Conservation (phyloP, 176 grass and related monocot species). For the Microstegium vimineum region DNA sequence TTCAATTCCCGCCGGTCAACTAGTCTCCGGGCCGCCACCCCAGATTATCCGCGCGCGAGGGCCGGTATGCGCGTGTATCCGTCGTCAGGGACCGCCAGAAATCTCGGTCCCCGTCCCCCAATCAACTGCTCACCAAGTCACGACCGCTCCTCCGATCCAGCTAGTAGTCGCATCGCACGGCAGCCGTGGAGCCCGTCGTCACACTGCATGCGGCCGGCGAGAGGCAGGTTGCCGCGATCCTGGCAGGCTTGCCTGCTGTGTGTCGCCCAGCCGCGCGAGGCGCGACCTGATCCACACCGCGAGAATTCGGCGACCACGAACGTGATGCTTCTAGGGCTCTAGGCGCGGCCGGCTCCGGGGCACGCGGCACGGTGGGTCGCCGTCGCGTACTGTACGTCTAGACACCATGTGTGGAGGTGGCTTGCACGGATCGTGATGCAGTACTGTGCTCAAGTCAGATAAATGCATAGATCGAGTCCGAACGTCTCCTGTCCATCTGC, state of each 20-base stretch:
- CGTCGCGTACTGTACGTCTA: neutral
- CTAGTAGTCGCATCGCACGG: too few species aligned
- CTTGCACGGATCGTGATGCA: neutral
- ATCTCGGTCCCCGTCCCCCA: neutral
- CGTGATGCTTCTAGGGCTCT: too few species aligned
- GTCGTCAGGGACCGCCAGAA: neutral
- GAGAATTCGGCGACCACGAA: neutral
- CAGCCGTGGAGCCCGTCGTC: neutral
- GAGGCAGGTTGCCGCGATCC: neutral
- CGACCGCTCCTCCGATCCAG: neutral
- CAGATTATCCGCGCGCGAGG: neutral
- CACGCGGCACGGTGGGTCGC: neutral
- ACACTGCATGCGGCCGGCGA: neutral
- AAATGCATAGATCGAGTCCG: too few species aligned
- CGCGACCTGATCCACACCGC: neutral
- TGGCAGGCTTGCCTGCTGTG: neutral
- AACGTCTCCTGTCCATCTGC: too few species aligned
- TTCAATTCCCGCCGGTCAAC: neutral
- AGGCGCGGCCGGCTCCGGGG: neutral
- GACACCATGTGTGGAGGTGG: neutral
- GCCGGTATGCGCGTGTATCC: too few species aligned
- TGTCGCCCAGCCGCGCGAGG: neutral
- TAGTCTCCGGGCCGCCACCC: neutral
- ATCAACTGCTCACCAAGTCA: constrained; percentile 7
- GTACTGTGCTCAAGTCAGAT: neutral